A percentile compares a stretch with the other conserved stretches of the same genome.
Evolutionary conservation across 495 filamentous ascomycete species (phyloP).

Genomic region (Podospora tetraspora): DNA sequence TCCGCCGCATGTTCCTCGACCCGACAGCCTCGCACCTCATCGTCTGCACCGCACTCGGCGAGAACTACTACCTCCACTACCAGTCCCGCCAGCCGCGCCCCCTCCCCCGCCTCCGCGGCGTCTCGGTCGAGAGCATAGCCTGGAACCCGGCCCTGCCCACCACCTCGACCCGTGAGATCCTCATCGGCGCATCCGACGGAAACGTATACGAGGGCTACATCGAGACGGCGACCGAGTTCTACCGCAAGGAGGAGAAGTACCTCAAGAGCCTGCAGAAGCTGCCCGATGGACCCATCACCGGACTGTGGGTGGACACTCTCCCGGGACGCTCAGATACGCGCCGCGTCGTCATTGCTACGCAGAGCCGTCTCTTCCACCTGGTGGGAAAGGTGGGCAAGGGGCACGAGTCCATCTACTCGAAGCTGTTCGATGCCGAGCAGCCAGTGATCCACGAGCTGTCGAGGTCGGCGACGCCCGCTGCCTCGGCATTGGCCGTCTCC

Average conservation of each 20-base stretch:
- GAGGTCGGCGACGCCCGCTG: constrained; percentile 47
- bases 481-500: constrained; percentile 65
- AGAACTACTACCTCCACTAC: constrained; percentile 96
- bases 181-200: constrained; percentile 85
- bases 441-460: constrained; percentile 66
- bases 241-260: constrained; percentile 90
- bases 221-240: constrained; percentile 89
- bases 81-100: constrained; percentile 83
- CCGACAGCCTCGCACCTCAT: constrained; percentile 92
- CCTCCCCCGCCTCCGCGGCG: constrained; percentile 75
- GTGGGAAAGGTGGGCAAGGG: constrained; percentile 68
- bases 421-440: constrained; percentile 81
- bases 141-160: constrained; percentile 98
- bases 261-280: constrained; percentile 72
- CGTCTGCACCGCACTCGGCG: constrained; percentile 82
- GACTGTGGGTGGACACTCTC: constrained; percentile 72
- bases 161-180: constrained; percentile 89
- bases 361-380: constrained; percentile 68
- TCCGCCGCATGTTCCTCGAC: constrained; percentile 93
- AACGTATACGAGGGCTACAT: constrained; percentile 95
- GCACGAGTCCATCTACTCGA: constrained; percentile 78
- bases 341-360: constrained; percentile 71
- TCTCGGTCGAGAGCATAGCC: constrained; percentile 79
- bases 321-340: constrained; percentile 61
- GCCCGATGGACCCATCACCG: constrained; percentile 71